Evolutionary conservation across 1,139 yeast genomes (phyloP).

Genomic region (Debaryomyces sp.): DNA sequence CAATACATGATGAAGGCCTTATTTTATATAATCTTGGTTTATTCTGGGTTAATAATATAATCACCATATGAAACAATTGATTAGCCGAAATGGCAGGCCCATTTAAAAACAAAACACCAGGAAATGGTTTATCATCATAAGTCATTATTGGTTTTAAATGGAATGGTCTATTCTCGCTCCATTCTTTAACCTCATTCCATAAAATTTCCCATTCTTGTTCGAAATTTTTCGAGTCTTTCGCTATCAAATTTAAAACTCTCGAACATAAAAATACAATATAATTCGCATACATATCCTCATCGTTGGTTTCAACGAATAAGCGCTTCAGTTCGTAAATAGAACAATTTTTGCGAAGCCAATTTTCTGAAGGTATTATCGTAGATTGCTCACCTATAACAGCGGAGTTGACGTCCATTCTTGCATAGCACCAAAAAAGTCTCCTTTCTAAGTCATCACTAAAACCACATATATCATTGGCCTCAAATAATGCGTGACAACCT

Average conservation of each 20-base stretch:
- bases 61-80: constrained; percentile 42
- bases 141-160: constrained; percentile 31
- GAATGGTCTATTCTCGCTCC: constrained; percentile 35
- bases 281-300: constrained; percentile 42
- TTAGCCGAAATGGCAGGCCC: constrained; percentile 42
- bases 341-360: constrained; percentile 35
- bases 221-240: constrained; percentile 22
- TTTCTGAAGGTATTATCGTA: constrained; percentile 31
- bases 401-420: constrained; percentile 40
- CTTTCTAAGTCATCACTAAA: constrained; percentile 32
- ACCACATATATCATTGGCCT: constrained; percentile 37
- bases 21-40: constrained; percentile 35
- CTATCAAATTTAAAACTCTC: constrained; percentile 32
- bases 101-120: constrained; percentile 34
- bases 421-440: constrained; percentile 41
- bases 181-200: constrained; percentile 36
- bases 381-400: constrained; percentile 36
- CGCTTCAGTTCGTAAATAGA: constrained; percentile 22
- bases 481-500: constrained; percentile 40
- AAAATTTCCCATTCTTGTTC: constrained; percentile 36
- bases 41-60: constrained; percentile 39
- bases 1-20: constrained; percentile 9
- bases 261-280: constrained; percentile 40
- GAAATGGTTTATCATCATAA: constrained; percentile 33
- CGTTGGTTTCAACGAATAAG: constrained; percentile 20